A percentile compares a stretch with the other conserved stretches of the same genome.
Evolutionary conservation across 495 filamentous ascomycete species (phyloP).

Genomic region (Podospora conica): DNA sequence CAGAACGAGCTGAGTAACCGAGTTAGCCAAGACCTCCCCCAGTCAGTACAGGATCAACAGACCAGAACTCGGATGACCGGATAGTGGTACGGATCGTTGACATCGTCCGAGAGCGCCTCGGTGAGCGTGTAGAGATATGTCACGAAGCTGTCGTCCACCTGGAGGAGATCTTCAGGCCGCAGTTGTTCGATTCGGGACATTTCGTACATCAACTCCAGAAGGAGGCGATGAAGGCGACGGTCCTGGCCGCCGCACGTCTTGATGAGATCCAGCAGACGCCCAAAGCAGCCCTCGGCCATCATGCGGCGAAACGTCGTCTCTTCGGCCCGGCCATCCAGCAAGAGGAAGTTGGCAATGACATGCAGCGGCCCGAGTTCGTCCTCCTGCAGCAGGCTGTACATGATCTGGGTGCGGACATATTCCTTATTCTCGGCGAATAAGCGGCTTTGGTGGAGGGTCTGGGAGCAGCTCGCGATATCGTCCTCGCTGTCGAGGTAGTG

Average conservation of each 20-base stretch:
- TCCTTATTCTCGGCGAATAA: constrained; percentile 70
- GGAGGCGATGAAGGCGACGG: constrained; percentile 65
- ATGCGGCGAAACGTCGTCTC: constrained; percentile 77
- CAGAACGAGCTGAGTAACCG: constrained; percentile 64
- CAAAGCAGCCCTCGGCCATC: constrained; percentile 79
- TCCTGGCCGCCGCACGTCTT: constrained; percentile 56
- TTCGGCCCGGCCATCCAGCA: constrained; percentile 79
- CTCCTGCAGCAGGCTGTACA: constrained; percentile 88
- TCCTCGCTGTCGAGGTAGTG: constrained; percentile 78
- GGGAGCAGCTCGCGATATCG: constrained; percentile 78
- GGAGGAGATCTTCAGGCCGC: constrained; percentile 68
- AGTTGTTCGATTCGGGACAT: constrained; percentile 91
- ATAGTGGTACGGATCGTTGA: constrained; percentile 93
- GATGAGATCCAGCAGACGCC: constrained; percentile 76
- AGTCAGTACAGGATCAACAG: constrained; percentile 18
- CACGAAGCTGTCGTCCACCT: constrained; percentile 79
- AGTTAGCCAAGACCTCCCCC: background rate
- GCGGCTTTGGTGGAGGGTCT: constrained; percentile 66
- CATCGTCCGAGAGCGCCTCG: constrained; percentile 83
- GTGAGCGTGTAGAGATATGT: constrained; percentile 80
- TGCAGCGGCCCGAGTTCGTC: constrained; percentile 74
- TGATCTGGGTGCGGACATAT: constrained; percentile 88
- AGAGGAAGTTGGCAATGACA: constrained; percentile 76
- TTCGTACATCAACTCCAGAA: constrained; percentile 90
- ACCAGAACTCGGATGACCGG: constrained; percentile 90